A percentile compares a stretch with the other conserved stretches of the same genome.
Conservation (phyloP, 2,329 filamentous ascomycete genomes). For the Fusarium sp. region DNA sequence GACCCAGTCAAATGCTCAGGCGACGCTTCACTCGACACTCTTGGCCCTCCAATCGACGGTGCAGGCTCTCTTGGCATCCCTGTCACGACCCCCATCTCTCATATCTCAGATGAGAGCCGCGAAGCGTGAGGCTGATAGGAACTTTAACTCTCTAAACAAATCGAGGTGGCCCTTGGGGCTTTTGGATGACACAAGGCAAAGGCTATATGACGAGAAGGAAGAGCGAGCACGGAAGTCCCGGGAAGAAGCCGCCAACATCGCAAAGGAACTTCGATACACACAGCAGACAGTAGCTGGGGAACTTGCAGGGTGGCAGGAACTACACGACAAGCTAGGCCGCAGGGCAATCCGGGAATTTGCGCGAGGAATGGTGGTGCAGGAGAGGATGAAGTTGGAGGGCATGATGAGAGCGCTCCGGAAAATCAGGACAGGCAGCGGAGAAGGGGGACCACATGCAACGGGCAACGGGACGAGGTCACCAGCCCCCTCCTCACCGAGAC, state of each 20-base stretch:
- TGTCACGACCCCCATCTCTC: constrained; percentile 81
- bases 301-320: constrained; percentile 92
- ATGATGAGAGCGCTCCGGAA: constrained; percentile 82
- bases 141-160: constrained; percentile 77
- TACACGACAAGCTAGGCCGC: constrained; percentile 81
- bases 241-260: constrained; percentile 77
- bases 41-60: constrained; percentile 86
- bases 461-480: constrained; percentile 29
- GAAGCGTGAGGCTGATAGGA: constrained; percentile 81
- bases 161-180: constrained; percentile 84
- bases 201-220: constrained; percentile 85
- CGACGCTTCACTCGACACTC: constrained; percentile 79
- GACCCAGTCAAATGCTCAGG: constrained; percentile 78
- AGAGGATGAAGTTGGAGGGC: constrained; percentile 81
- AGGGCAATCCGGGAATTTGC: constrained; percentile 82
- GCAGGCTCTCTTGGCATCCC: constrained; percentile 80
- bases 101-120: constrained; percentile 80
- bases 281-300: constrained; percentile 94
- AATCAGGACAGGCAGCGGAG: constrained; percentile 50
- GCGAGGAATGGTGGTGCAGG: constrained; percentile 79
- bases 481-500: constrained; percentile 3
- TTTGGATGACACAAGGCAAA: constrained; percentile 87
- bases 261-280: constrained; percentile 86
- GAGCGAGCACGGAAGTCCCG: constrained; percentile 78
- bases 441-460: constrained; percentile 7